A percentile compares a stretch with the other conserved stretches of the same genome.
Conservation (phyloP, 352 stramenopile species). For the Pythium rishiriense region DNA sequence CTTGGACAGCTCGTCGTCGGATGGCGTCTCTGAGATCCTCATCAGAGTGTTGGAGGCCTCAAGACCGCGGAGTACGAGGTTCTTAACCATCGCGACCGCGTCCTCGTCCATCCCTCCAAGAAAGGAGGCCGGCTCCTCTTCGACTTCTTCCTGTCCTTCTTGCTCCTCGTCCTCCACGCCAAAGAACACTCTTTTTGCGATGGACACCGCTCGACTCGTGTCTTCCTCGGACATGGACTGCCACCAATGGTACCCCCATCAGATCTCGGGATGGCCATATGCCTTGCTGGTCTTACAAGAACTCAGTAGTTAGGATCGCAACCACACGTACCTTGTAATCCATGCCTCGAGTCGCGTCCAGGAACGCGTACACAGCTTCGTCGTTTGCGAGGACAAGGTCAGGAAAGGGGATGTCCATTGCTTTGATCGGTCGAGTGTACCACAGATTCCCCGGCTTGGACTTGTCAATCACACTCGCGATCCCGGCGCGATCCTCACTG, state of each 20-base stretch:
- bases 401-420: background rate
- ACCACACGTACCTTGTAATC: background rate
- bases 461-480: background rate
- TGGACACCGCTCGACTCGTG: background rate
- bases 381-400: background rate
- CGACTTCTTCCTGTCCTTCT: background rate
- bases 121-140: background rate
- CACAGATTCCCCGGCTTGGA: background rate
- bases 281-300: background rate
- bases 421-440: background rate
- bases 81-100: background rate
- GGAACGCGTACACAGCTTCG: background rate
- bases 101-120: background rate
- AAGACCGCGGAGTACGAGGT: background rate
- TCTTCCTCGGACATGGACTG: background rate
- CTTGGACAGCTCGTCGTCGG: background rate
- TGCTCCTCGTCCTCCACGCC: background rate
- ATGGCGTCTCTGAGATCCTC: background rate
- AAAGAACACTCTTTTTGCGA: background rate
- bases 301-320: no score
- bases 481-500: background rate
- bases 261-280: background rate
- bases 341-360: background rate
- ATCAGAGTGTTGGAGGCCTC: background rate
- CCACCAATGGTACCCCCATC: no score